Percentiles rank a stretch among this genome's conserved stretches.
Evolutionary conservation across 2,329 filamentous ascomycete genomes (phyloP).

Genomic region (Lachnellula occidentalis): DNA sequence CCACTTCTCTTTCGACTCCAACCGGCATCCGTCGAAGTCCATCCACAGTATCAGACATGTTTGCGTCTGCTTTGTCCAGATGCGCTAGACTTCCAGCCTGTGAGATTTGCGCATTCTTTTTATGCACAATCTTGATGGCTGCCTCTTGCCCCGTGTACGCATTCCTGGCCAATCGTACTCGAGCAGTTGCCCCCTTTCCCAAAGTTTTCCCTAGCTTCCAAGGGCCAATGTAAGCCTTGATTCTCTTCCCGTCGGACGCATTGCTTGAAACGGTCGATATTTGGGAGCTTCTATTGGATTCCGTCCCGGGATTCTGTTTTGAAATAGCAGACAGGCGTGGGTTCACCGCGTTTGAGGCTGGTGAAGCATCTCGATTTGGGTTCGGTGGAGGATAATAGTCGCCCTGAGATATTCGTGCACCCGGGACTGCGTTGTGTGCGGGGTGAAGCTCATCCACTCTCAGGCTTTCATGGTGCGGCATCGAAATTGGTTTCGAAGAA

Average conservation of each 20-base stretch:
- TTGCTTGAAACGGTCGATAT: constrained; percentile 35
- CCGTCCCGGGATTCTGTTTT: constrained; percentile 27
- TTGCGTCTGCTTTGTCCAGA: constrained; percentile 68
- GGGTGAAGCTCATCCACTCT: constrained; percentile 18
- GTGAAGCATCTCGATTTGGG: constrained; percentile 21
- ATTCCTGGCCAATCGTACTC: constrained; percentile 82
- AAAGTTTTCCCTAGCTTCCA: constrained; percentile 90
- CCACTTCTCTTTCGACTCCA: constrained; percentile 89
- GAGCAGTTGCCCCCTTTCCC: constrained; percentile 82
- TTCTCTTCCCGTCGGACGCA: constrained; percentile 27
- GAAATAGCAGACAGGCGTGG: constrained; percentile 32
- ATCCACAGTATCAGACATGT: constrained; percentile 47
- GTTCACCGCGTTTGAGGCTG: constrained; percentile 27
- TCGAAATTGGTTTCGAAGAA: constrained; percentile 15
- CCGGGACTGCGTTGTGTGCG: constrained; percentile 7
- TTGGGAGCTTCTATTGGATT: constrained; percentile 36
- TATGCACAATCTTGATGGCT: constrained; percentile 93
- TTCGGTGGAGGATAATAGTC: constrained; percentile 9
- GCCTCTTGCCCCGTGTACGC: constrained; percentile 71
- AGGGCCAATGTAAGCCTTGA: constrained; percentile 77
- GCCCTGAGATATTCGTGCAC: constrained; percentile 9
- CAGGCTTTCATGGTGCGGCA: constrained; percentile 25
- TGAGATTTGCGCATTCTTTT: constrained; percentile 70
- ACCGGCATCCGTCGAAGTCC: constrained; percentile 72
- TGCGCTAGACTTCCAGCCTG: constrained; percentile 82